These are phyloP conservation scores for Terfezia boudieri DNA, from an alignment of 495 filamentous ascomycete species.

Conservation along the genomic window DNA sequence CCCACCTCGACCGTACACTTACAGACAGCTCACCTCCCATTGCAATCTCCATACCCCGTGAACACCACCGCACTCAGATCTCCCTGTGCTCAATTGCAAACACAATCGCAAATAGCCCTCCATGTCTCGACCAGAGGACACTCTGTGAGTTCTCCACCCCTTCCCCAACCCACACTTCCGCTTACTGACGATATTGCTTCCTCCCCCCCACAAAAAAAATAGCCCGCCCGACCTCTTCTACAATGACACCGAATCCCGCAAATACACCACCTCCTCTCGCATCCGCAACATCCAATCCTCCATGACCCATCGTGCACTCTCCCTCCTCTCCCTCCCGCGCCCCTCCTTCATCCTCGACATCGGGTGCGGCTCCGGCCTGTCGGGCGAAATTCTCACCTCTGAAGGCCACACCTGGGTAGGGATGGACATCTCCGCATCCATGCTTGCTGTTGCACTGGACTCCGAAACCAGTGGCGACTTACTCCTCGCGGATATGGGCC, in stretches of 20 bases:
- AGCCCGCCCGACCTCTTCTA: conserved; percentile 93
- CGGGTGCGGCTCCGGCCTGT: conserved; percentile 86
- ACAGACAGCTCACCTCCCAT: too few relatives aligned
- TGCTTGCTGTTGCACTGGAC: conserved; percentile 81
- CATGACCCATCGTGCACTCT: conserved; percentile 83
- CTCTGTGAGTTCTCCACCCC: background rate
- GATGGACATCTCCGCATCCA: conserved; percentile 81
- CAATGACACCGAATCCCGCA: conserved; percentile 78
- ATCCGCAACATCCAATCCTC: conserved; percentile 84
- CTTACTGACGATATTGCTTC: conserved; percentile 5
- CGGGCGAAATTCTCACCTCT: conserved; percentile 65
- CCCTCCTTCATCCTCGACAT: conserved; percentile 83
- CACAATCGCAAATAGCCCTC: background rate
- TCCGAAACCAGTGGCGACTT: conserved; percentile 83
- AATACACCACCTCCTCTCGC: conserved; percentile 93
- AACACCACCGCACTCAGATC: too few relatives aligned
- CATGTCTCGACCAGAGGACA: background rate
- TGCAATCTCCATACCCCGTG: too few relatives aligned
- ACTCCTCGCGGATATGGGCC: conserved; percentile 77
- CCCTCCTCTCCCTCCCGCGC: conserved; percentile 57
- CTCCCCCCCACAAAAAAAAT: background rate
- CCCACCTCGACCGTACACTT: too few relatives aligned
- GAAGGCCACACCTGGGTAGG: conserved; percentile 63
- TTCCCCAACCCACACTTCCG: background rate
- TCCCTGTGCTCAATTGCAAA: too few relatives aligned